A percentile compares a stretch with the other conserved stretches of the same genome.
Evolutionary conservation across 2,329 filamentous ascomycete genomes (phyloP).

Genomic region (Botrytis pseudocinerea): DNA sequence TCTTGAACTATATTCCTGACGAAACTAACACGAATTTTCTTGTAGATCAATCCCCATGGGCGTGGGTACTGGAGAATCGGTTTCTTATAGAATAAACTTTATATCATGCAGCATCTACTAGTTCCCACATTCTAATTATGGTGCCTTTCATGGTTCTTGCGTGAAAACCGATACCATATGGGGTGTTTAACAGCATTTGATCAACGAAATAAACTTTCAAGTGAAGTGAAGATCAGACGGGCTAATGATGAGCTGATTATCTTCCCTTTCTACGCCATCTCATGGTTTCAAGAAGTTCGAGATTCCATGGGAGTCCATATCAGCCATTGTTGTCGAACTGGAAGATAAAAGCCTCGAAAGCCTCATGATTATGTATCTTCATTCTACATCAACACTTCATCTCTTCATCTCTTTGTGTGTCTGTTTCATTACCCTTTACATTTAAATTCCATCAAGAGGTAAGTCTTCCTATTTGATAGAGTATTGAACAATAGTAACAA

Average conservation of each 20-base stretch:
- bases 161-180: not conserved
- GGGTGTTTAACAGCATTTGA: not conserved
- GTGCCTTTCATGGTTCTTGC: not conserved
- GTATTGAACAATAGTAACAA: conserved; percentile 26
- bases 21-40: not conserved
- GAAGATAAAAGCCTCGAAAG: conserved; percentile 16
- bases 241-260: conserved; percentile 29
- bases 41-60: not conserved
- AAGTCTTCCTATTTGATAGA: conserved; percentile 10
- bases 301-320: not conserved
- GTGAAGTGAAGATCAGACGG: conserved; percentile 35
- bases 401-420: conserved; percentile 24
- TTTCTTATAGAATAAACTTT: not conserved
- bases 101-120: not conserved
- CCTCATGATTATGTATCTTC: not conserved
- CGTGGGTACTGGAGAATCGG: not conserved
- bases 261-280: conserved; percentile 24
- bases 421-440: not conserved
- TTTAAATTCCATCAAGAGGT: conserved; percentile 34
- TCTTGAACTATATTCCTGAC: not conserved
- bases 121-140: conserved; percentile 3
- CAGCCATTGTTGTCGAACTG: not conserved
- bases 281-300: not conserved
- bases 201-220: not conserved
- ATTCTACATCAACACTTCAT: conserved; percentile 33